Percentiles rank a stretch among this genome's conserved stretches.
Evolutionary conservation across 2,329 filamentous ascomycete genomes (phyloP).

Genomic region (Botrytis paeoniae): DNA sequence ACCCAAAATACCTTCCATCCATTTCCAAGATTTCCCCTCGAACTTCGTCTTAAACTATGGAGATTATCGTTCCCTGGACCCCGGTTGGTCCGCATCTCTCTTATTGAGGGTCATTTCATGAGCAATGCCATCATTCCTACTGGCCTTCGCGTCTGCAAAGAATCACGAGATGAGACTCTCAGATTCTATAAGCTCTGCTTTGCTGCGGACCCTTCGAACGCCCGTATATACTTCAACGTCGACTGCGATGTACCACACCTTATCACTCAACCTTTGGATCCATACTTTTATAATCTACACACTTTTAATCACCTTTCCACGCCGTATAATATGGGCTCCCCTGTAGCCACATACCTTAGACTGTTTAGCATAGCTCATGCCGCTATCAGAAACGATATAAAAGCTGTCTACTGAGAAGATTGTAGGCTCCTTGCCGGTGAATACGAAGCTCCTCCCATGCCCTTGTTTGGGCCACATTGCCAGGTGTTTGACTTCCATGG

Average conservation of each 20-base stretch:
- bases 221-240: background rate
- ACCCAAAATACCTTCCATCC: background rate
- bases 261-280: no score
- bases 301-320: rapidly evolving
- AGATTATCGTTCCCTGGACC: background rate
- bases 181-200: background rate
- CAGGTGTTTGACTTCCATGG: background rate
- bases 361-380: background rate
- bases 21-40: background rate
- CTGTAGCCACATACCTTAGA: background rate
- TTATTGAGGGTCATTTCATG: background rate
- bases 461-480: background rate
- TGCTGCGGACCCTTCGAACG: background rate
- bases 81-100: background rate
- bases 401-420: background rate
- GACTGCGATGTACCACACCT: background rate
- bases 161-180: background rate
- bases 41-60: constrained; percentile 4
- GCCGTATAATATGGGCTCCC: no score
- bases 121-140: background rate
- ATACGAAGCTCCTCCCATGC: no score
- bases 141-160: background rate
- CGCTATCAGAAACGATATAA: background rate
- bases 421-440: background rate
- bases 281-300: background rate